Conservation (phyloP, 495 filamentous ascomycete genomes). For the Hypomontagnella submonticulosa region DNA sequence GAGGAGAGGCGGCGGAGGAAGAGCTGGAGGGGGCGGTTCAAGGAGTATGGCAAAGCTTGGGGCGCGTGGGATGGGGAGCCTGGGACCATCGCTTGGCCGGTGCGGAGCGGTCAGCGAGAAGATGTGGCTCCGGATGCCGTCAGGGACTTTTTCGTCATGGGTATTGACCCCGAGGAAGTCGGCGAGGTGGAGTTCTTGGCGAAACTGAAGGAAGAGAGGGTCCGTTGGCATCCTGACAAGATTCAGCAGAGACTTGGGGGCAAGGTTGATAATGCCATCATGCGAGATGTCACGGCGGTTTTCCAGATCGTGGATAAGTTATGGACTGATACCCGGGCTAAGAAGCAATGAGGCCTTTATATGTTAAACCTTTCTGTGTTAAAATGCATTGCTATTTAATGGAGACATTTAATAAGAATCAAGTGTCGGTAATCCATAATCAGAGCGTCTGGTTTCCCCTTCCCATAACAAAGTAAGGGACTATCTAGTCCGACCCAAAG, state of each 20-base stretch:
- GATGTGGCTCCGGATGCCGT: constrained; percentile 48
- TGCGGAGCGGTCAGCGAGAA: constrained; percentile 65
- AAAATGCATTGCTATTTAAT: neutral
- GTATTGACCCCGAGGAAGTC: constrained; percentile 59
- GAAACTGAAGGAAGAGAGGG: constrained; percentile 82
- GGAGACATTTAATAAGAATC: too few relatives aligned
- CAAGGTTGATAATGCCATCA: constrained; percentile 72
- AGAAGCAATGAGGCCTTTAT: constrained; percentile 18
- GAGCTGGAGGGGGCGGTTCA: constrained; percentile 65
- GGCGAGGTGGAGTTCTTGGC: constrained; percentile 66
- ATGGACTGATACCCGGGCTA: constrained; percentile 71
- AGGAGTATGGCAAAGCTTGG: constrained; percentile 71
- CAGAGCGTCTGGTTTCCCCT: too few relatives aligned
- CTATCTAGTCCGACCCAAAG: too few relatives aligned
- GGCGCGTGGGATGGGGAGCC: constrained; percentile 58
- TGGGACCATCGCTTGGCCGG: constrained; percentile 80
- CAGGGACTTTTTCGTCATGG: constrained; percentile 56
- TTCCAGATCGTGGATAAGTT: constrained; percentile 91
- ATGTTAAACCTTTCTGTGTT: neutral
- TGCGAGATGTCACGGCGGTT: constrained; percentile 81
- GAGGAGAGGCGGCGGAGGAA: constrained; percentile 54
- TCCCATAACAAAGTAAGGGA: too few relatives aligned
- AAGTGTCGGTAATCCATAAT: too few relatives aligned
- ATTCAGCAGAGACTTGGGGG: constrained; percentile 88
- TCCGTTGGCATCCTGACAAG: constrained; percentile 98